Evolutionary conservation across 2,329 filamentous ascomycete genomes (phyloP).

Genomic region (Thyridium curvatum): DNA sequence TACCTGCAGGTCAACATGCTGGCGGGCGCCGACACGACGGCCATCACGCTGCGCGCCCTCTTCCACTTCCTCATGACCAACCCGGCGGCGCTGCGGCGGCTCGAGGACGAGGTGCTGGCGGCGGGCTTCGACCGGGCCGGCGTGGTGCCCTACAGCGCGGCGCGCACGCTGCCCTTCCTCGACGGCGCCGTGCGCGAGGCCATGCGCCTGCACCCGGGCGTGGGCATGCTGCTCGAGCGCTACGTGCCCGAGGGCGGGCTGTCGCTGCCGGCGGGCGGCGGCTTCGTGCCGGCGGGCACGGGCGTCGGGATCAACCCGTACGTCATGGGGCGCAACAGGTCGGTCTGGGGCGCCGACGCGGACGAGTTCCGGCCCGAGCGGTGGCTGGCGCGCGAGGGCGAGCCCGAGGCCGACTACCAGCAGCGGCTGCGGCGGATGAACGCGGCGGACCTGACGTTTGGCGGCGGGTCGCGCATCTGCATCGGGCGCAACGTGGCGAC

Average conservation of each 20-base stretch:
- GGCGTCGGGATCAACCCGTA: conserved; percentile 28
- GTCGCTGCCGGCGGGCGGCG: conserved; percentile 14
- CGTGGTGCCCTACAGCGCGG: conserved; percentile 12
- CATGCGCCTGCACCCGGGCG: conserved; percentile 32
- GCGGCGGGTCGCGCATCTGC: conserved; percentile 24
- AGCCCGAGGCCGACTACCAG: conserved; percentile 23
- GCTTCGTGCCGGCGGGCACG: conserved; percentile 9
- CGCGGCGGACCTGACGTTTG: conserved; percentile 24
- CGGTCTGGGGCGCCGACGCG: conserved; percentile 33
- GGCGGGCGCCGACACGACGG: conserved; percentile 26
- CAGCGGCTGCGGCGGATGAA: conserved; percentile 26
- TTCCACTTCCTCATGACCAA: conserved; percentile 28
- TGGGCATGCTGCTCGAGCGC: conserved; percentile 16
- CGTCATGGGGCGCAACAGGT: conserved; percentile 25
- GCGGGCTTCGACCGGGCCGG: conserved; percentile 14
- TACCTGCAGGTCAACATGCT: conserved; percentile 26
- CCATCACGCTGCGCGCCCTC: conserved; percentile 21
- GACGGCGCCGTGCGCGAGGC: conserved; percentile 29
- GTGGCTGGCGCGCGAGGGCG: conserved; percentile 29
- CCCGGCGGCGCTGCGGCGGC: conserved; percentile 13
- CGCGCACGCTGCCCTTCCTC: conserved; percentile 25
- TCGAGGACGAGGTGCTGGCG: conserved; percentile 26
- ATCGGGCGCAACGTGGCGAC: conserved; percentile 24
- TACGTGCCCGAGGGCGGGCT: conserved; percentile 13
- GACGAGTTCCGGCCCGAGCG: conserved; percentile 37